These are phyloP conservation scores for Colletotrichum agaves DNA, from an alignment of 2,329 filamentous ascomycete species.

Conservation along the genomic window DNA sequence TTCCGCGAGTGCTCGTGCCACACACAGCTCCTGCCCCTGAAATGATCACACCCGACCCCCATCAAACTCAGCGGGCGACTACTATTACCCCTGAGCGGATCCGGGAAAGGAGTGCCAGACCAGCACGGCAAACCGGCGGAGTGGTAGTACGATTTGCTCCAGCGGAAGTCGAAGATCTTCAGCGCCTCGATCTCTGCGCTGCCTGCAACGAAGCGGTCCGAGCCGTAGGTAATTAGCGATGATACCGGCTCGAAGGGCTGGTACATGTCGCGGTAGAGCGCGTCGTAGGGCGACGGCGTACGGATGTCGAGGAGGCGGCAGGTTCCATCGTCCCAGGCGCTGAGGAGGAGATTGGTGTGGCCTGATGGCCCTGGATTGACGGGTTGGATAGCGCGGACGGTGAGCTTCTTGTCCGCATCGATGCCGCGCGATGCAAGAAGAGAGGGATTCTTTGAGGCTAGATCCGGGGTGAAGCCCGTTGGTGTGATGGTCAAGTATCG, in stretches of 20 bases:
- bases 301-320: slow-evolving; percentile 56
- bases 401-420: slow-evolving; percentile 48
- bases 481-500: slow-evolving; percentile 59
- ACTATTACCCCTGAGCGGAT: slow-evolving; percentile 43
- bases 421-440: slow-evolving; percentile 43
- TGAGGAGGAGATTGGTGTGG: slow-evolving; percentile 56
- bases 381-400: slow-evolving; percentile 59
- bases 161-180: slow-evolving; percentile 66
- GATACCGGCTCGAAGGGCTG: slow-evolving; percentile 58
- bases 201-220: slow-evolving; percentile 62
- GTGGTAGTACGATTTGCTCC: slow-evolving; percentile 60
- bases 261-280: slow-evolving; percentile 64
- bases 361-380: slow-evolving; percentile 46
- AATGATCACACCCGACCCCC: slow-evolving; percentile 48
- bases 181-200: slow-evolving; percentile 55
- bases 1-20: slow-evolving; percentile 59
- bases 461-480: slow-evolving; percentile 52
- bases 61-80: slow-evolving; percentile 36
- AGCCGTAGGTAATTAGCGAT: slow-evolving; percentile 60
- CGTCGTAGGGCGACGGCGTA: slow-evolving; percentile 57
- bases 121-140: slow-evolving; percentile 60
- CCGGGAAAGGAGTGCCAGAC: slow-evolving; percentile 47
- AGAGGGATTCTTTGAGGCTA: slow-evolving; percentile 47
- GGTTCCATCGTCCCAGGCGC: slow-evolving; percentile 65
- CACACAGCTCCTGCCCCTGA: slow-evolving; percentile 49